Base-by-base conservation (phyloP, 1,284 basidiomycete species). In the Lentinus polychrous region DNA sequence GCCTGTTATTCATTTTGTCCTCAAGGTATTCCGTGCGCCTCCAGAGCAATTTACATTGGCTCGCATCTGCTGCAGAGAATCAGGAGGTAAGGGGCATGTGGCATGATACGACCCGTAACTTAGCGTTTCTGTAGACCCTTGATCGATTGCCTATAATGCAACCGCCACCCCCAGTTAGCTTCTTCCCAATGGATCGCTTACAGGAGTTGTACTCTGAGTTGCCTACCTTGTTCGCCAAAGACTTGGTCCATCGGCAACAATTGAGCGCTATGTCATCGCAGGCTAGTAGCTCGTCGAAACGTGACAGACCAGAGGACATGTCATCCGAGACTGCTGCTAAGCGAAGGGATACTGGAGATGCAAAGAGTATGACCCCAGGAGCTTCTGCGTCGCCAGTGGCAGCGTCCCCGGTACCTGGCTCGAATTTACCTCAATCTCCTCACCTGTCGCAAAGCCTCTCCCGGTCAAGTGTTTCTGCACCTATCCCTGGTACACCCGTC, bases 261-360 rank as follows among this genome's bases (percentile, higher is more conserved):
- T 27, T 27, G 10, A 34, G 50, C 48, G 42, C 31, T 38, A 42
- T 33, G 43, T 51, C 45, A 24, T 27, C 24, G 31, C 44, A 23
- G 23, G 37, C 36, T 5, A 62, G 56, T 37, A 54, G 61, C 18
- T 52, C 58, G 48, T 64, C 83, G 24, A 87, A 87, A 59, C 78
- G 85, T 46, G 79, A 80, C 39, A 70, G 83, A 23, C 63, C 75
- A 7, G 81, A 84, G 17, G 79, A 81, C 14, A 50, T 63, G 0
- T 51, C 57, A 8, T 46, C 52, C 8, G 61, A 60, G n/a, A 36
- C 48, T 14, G 63, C 70, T 50, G 78, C 73, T 57, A 86, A 87
- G 61, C 73, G 85, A n/a, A 73, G 78, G n/a, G 79, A 88, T 52
- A 80, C 78, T 0, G 85, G 84, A 27, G 83, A 86, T 54, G 67